Evolutionary conservation across 768 basidiomycete species (phyloP).

Genomic region (Pilatotrama ljubarskyi): DNA sequence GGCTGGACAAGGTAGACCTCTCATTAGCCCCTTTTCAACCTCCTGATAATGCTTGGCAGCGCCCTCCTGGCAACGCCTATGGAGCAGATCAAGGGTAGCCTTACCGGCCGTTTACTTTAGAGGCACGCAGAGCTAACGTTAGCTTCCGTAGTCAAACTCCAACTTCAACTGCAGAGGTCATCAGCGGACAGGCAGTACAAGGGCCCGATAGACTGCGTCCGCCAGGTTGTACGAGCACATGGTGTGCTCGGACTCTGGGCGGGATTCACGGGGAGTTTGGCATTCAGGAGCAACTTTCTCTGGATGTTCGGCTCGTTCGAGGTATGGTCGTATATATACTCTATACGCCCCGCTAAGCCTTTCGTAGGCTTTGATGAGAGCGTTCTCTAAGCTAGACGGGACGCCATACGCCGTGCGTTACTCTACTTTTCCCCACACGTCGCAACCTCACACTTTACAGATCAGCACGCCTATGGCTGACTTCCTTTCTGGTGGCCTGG

Average conservation of each 20-base stretch:
- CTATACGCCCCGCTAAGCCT: not conserved
- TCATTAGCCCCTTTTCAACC: not conserved
- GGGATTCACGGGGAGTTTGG: conserved; percentile 71
- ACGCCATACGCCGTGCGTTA: conserved; percentile 59
- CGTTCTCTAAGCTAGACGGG: conserved; percentile 53
- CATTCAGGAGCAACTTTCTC: conserved; percentile 73
- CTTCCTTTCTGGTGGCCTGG: conserved; percentile 66
- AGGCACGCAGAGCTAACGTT: not conserved
- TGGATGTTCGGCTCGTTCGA: conserved; percentile 79
- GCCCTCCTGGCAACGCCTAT: conserved; percentile 74
- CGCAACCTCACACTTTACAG: conserved; percentile 34
- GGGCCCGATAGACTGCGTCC: conserved; percentile 65
- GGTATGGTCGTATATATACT: conserved; percentile 33
- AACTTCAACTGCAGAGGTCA: conserved; percentile 60
- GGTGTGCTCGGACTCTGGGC: conserved; percentile 72
- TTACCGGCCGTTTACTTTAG: not conserved
- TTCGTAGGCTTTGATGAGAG: conserved; percentile 58
- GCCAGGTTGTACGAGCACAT: conserved; percentile 60
- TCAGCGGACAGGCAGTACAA: conserved; percentile 56
- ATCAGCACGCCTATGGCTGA: conserved; percentile 61
- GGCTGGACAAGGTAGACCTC: conserved; percentile 61
- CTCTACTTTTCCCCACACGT: too few relatives aligned
- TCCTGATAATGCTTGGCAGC: conserved; percentile 37
- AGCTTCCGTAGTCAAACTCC: conserved; percentile 52
- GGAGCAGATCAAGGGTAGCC: conserved; percentile 65